phyloP scores from a whole-genome alignment of 2,329 filamentous ascomycete species.

The Verticillium zaregamsianum region DNA sequence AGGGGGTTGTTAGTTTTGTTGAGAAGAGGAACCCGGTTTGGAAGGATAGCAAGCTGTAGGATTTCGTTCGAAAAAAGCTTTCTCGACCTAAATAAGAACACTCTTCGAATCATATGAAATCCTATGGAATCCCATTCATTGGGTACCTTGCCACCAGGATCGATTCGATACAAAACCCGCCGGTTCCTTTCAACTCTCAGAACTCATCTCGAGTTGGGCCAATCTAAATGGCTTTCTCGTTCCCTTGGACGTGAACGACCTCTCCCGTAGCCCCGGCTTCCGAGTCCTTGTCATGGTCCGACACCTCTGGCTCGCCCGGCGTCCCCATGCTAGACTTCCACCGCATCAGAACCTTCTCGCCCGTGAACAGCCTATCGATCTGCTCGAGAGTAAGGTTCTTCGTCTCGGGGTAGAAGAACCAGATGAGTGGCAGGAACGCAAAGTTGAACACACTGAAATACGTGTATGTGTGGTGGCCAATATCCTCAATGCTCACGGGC shows the following conservation, averaged over 20 bases:
- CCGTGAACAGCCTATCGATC: constrained; percentile 41
- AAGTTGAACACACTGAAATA: constrained; percentile 33
- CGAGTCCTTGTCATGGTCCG: constrained; percentile 5
- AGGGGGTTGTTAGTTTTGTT: constrained; percentile 71
- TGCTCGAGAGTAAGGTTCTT: constrained; percentile 44
- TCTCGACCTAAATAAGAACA: background rate
- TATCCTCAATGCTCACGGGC: constrained; percentile 28
- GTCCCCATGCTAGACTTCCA: constrained; percentile 54
- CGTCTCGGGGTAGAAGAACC: constrained; percentile 46
- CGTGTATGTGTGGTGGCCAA: constrained; percentile 33
- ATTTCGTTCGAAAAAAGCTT: background rate
- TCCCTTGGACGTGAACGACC: constrained; percentile 7
- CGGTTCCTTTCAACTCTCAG: background rate
- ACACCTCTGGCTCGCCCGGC: constrained; percentile 18
- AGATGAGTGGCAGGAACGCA: constrained; percentile 37
- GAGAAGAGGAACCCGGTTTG: constrained; percentile 69
- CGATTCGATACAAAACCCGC: too few species aligned
- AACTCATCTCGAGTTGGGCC: constrained; percentile 23
- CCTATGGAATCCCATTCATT: background rate
- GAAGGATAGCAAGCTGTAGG: constrained; percentile 57
- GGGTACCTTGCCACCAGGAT: too few species aligned
- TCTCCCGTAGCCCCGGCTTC: constrained; percentile 5
- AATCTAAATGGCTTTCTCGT: constrained; percentile 35
- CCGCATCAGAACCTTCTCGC: constrained; percentile 58
- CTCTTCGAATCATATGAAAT: too few species aligned